Evolutionary conservation across 2,329 filamentous ascomycete genomes (phyloP).

Genomic region (Penicillium sp.): DNA sequence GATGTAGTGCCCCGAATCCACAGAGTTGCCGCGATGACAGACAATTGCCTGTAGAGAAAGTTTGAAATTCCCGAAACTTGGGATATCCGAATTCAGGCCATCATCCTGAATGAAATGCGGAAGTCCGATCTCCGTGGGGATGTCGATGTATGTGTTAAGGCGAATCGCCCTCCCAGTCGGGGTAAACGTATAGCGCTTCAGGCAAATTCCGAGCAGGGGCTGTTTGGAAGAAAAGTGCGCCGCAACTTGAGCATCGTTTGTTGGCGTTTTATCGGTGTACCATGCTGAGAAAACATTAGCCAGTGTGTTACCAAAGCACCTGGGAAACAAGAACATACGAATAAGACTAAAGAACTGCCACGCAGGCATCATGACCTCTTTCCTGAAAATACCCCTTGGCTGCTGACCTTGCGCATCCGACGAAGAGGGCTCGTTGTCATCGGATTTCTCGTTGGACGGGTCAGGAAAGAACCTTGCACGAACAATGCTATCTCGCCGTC

Average conservation of each 20-base stretch:
- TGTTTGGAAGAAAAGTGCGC: constrained; percentile 75
- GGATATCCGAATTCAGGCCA: constrained; percentile 58
- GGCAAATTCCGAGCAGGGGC: constrained; percentile 83
- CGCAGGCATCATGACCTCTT: constrained; percentile 89
- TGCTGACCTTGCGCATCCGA: constrained; percentile 18
- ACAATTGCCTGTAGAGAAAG: constrained; percentile 85
- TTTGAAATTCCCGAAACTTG: constrained; percentile 82
- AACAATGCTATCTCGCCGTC: constrained; percentile 40
- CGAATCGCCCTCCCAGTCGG: constrained; percentile 62
- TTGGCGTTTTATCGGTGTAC: constrained; percentile 66
- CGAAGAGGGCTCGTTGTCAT: constrained; percentile 28
- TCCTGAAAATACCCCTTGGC: constrained; percentile 48
- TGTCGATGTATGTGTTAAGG: constrained; percentile 80
- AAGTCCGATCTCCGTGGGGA: constrained; percentile 73
- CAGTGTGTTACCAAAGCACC: constrained; percentile 24
- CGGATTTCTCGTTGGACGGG: constrained; percentile 40
- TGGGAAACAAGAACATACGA: constrained; percentile 52
- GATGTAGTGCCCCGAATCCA: constrained; percentile 88
- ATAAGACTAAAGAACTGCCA: constrained; percentile 97
- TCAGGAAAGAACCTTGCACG: constrained; percentile 42
- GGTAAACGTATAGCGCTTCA: constrained; percentile 81
- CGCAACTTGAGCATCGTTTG: constrained; percentile 73
- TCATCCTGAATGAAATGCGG: constrained; percentile 88
- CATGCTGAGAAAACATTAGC: constrained; percentile 58
- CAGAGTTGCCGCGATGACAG: constrained; percentile 79